Conservation (phyloP, 345 rosid genomes). For the Heritiera fomes region DNA sequence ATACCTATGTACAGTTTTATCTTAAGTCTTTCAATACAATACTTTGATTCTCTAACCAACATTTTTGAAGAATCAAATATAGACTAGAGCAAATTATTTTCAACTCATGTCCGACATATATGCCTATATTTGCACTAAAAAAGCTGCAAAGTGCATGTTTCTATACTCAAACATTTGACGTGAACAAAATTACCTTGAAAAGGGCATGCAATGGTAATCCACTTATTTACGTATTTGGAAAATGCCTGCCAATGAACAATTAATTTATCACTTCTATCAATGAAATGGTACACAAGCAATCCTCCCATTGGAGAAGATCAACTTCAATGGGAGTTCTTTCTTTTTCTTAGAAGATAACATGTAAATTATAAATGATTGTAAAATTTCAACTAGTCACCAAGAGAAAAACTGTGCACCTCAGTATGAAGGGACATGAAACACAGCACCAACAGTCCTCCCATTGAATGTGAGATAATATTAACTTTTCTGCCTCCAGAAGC, state of each 20-base stretch:
- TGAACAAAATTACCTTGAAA: constrained; percentile 66
- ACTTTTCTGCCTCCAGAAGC: constrained; percentile 75
- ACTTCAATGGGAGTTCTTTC: neutral
- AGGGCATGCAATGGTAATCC: constrained; percentile 88
- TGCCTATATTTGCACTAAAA: neutral
- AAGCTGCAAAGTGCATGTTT: neutral
- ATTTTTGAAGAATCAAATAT: neutral
- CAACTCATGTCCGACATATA: neutral
- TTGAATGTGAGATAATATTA: constrained; percentile 78
- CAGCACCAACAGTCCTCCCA: constrained; percentile 79
- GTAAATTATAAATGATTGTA: constrained; percentile 14
- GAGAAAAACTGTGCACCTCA: constrained; percentile 49
- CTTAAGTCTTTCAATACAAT: no score
- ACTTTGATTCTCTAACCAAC: neutral
- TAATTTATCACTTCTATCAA: constrained; percentile 8
- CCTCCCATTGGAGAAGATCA: neutral
- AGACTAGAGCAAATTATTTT: neutral
- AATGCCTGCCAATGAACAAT: constrained; percentile 55
- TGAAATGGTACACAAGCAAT: constrained; percentile 13
- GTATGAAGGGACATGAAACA: constrained; percentile 73
- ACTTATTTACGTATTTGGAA: constrained; percentile 73
- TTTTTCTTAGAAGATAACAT: neutral
- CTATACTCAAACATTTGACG: neutral
- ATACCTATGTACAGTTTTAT: no score
- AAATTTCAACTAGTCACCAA: constrained; percentile 19